Conservation (phyloP, 2,329 filamentous ascomycete species). For the Stemphylium beticola region DNA sequence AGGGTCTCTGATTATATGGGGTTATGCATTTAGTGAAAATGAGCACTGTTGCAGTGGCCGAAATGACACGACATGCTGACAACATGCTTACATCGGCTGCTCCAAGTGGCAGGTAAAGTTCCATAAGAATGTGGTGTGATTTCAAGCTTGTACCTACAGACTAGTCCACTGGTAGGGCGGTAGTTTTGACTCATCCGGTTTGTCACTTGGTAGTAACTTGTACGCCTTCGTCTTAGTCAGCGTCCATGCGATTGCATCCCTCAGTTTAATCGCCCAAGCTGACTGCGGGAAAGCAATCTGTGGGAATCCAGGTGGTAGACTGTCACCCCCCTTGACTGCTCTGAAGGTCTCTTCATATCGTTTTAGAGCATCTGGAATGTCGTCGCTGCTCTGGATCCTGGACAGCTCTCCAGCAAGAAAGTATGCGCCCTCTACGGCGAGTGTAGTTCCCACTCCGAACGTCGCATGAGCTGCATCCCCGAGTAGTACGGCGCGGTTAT, state of each 20-base stretch:
- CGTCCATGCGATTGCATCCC: conserved; percentile 4
- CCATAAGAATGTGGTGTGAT: too few relatives aligned
- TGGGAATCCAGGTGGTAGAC: conserved; percentile 17
- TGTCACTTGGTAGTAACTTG: conserved; percentile 6
- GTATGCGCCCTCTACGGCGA: conserved; percentile 50
- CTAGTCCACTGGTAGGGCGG: conserved; percentile 12
- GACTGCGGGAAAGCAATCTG: conserved; percentile 42
- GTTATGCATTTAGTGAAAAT: too few relatives aligned
- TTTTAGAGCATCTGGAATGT: conserved; percentile 27
- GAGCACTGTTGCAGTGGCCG: too few relatives aligned
- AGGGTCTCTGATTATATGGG: too few relatives aligned
- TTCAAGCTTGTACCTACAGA: too few relatives aligned
- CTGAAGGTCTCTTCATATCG: conserved; percentile 30
- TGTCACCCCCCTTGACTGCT: conserved; percentile 21
- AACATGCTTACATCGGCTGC: too few relatives aligned
- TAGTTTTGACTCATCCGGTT: not conserved
- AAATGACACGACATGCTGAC: too few relatives aligned
- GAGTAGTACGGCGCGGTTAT: conserved; percentile 57
- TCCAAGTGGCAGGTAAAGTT: too few relatives aligned
- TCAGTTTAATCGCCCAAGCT: conserved; percentile 31
- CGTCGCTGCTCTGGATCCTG: conserved; percentile 19
- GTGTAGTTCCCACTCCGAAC: conserved; percentile 37
- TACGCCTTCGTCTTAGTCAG: conserved; percentile 11
- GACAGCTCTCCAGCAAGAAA: conserved; percentile 48
- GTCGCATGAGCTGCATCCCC: conserved; percentile 59